Conservation (phyloP, 2,329 filamentous ascomycete genomes). For the Colletotrichum musae region DNA sequence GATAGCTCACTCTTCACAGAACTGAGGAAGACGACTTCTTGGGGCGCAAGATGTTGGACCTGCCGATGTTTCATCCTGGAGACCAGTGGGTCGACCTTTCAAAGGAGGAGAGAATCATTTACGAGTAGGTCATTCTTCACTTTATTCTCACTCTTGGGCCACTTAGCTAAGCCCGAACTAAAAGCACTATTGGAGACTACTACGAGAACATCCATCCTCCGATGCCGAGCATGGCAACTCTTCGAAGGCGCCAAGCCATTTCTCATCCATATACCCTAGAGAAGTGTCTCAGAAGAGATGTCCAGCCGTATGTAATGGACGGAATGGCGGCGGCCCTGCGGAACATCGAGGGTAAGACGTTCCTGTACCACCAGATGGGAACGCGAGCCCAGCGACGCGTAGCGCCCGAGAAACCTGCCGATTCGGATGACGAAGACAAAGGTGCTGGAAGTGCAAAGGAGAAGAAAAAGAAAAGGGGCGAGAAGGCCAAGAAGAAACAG, state of each 20-base stretch:
- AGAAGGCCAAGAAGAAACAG: neutral
- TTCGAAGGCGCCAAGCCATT: neutral
- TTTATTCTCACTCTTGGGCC: no score
- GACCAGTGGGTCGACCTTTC: slow-evolving; percentile 47
- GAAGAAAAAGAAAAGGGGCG: neutral
- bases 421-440: neutral
- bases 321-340: neutral
- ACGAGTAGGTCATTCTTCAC: slow-evolving; percentile 43
- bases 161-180: neutral
- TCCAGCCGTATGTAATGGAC: neutral
- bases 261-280: neutral
- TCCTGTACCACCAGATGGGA: slow-evolving; percentile 21
- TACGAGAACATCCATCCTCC: neutral
- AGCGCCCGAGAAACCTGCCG: neutral
- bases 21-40: slow-evolving; percentile 48
- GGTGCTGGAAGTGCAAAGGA: neutral
- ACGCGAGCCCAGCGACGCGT: slow-evolving; percentile 8
- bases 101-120: slow-evolving; percentile 45
- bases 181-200: neutral
- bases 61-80: slow-evolving; percentile 41
- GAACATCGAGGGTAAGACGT: neutral
- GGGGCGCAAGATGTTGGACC: slow-evolving; percentile 44
- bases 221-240: neutral
- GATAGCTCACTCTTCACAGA: slow-evolving; percentile 36
- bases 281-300: neutral